These are phyloP conservation scores for Penicillium brasilianum DNA, from an alignment of 2,329 filamentous ascomycete genomes.

Conservation along the genomic window DNA sequence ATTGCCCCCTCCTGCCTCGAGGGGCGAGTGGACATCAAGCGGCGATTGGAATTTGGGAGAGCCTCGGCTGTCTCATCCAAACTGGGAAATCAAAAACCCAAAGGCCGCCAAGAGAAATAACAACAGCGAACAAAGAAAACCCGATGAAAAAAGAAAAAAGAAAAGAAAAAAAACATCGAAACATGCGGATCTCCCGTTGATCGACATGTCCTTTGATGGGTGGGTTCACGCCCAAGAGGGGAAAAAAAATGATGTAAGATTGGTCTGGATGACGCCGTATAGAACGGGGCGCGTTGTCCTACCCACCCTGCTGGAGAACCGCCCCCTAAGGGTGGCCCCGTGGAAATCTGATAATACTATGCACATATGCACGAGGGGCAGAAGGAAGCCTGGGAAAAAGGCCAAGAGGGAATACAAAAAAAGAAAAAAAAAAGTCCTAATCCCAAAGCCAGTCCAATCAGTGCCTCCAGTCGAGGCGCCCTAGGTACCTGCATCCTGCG, in stretches of 20 bases:
- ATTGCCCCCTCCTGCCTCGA: neutral
- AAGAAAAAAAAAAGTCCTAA: neutral
- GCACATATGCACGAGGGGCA: neutral
- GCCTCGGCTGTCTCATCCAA: slow-evolving; percentile 1
- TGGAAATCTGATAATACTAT: slow-evolving; percentile 6
- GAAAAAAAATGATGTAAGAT: slow-evolving; percentile 21
- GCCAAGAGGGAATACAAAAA: neutral
- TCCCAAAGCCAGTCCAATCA: slow-evolving; percentile 2
- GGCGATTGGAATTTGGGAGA: neutral
- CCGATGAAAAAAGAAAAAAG: neutral
- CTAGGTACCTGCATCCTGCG: slow-evolving; percentile 19
- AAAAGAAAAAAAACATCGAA: neutral
- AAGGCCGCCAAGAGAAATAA: slow-evolving; percentile 1
- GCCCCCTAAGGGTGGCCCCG: neutral
- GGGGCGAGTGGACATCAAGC: too few species aligned
- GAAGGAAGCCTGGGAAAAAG: neutral
- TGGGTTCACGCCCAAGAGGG: slow-evolving; percentile 1
- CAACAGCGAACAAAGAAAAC: slow-evolving; percentile 1
- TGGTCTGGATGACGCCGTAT: slow-evolving; percentile 23
- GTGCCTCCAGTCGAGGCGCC: neutral
- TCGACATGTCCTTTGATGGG: slow-evolving; percentile 16
- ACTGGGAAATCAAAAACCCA: neutral
- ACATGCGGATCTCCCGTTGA: slow-evolving; percentile 29
- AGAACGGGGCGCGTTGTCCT: slow-evolving; percentile 14
- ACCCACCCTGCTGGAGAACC: slow-evolving; percentile 13